These are phyloP conservation scores for Cryptococcus sp. DNA, from an alignment of 1,284 basidiomycete genomes.

Conservation along the genomic window DNA sequence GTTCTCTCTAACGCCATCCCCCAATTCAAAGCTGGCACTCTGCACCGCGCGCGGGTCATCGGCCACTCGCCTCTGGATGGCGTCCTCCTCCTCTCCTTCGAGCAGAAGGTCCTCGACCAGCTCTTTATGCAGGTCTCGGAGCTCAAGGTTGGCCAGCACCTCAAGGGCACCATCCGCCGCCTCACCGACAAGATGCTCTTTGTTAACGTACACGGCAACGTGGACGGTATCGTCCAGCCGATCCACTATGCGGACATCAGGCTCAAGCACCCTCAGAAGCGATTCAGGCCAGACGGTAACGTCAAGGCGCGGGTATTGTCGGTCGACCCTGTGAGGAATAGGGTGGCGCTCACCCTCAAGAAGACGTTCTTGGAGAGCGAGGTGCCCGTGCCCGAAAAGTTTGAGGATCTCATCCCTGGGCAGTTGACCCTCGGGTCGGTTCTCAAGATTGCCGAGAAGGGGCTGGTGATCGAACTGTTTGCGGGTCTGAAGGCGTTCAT, in stretches of 20 bases:
- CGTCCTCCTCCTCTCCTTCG: constrained; percentile 78
- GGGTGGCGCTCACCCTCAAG: constrained; percentile 86
- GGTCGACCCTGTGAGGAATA: constrained; percentile 75
- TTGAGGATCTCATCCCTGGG: constrained; percentile 67
- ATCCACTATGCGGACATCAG: constrained; percentile 91
- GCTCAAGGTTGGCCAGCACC: constrained; percentile 73
- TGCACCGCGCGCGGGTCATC: constrained; percentile 83
- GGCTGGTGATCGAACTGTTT: constrained; percentile 82
- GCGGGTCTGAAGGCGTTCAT: constrained; percentile 83
- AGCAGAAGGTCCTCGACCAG: constrained; percentile 77
- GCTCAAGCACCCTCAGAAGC: constrained; percentile 86
- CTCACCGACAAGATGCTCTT: constrained; percentile 77
- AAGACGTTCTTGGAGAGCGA: constrained; percentile 82
- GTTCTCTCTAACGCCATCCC: constrained; percentile 67
- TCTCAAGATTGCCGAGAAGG: constrained; percentile 72
- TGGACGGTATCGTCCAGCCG: constrained; percentile 92
- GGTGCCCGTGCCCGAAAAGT: constrained; percentile 64
- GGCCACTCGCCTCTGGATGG: constrained; percentile 87
- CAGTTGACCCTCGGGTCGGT: constrained; percentile 78
- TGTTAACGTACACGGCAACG: constrained; percentile 74
- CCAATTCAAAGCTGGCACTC: constrained; percentile 71
- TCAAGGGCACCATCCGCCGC: constrained; percentile 81
- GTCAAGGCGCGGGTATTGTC: constrained; percentile 84
- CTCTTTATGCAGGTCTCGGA: constrained; percentile 83
- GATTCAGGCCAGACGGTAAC: constrained; percentile 77